Conservation (phyloP, 148 eudicot species). For the Vaccinium corymbosum region DNA sequence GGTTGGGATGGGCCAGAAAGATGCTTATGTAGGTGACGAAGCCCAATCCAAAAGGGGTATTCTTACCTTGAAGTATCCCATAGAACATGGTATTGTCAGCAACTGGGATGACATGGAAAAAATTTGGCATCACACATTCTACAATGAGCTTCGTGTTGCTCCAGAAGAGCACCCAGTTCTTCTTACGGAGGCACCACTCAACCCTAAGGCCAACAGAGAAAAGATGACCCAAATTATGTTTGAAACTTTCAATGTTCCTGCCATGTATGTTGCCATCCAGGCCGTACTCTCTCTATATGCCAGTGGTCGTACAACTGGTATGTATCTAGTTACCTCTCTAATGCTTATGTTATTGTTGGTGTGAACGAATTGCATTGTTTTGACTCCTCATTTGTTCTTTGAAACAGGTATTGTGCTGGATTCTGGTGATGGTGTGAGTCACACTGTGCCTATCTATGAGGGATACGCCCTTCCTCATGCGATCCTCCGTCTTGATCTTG, state of each 20-base stretch:
- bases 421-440: slow-evolving; percentile 36
- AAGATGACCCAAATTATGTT: slow-evolving; percentile 30
- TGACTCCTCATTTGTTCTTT: not conserved
- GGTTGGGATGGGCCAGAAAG: slow-evolving; percentile 31
- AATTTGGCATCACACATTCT: slow-evolving; percentile 29
- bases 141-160: slow-evolving; percentile 31
- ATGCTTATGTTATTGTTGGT: not conserved
- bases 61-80: slow-evolving; percentile 28
- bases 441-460: slow-evolving; percentile 37
- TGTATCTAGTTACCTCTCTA: not conserved
- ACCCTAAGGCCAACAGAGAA: slow-evolving; percentile 28
- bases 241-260: slow-evolving; percentile 29
- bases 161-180: slow-evolving; percentile 29
- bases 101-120: slow-evolving; percentile 31
- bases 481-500: slow-evolving; percentile 26
- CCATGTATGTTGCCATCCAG: slow-evolving; percentile 29
- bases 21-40: slow-evolving; percentile 31
- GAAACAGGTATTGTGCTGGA: slow-evolving; percentile 30
- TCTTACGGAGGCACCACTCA: slow-evolving; percentile 26
- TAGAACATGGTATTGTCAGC: slow-evolving; percentile 27
- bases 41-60: slow-evolving; percentile 29
- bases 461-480: slow-evolving; percentile 40
- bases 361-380: not conserved
- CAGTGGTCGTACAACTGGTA: slow-evolving; percentile 30
- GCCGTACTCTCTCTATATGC: slow-evolving; percentile 27